phyloP scores from a whole-genome alignment of 2,329 filamentous ascomycete species.

The Paradendryphiella salina region DNA sequence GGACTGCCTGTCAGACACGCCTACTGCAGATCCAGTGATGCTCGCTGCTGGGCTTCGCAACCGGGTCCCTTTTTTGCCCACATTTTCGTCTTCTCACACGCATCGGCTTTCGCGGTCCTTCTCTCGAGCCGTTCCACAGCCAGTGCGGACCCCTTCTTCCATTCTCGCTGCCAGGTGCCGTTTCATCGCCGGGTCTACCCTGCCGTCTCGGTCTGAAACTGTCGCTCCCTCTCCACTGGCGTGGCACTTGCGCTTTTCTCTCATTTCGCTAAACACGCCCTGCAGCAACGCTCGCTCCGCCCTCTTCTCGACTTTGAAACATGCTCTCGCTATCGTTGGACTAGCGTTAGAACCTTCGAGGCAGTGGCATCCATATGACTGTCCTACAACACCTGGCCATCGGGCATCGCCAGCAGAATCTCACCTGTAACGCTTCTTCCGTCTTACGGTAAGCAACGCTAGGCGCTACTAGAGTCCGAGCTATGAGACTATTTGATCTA shows the following conservation, averaged over 20 bases:
- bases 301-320: constrained; percentile 25
- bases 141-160: constrained; percentile 8
- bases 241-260: constrained; percentile 23
- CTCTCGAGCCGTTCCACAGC: not conserved
- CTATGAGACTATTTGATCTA: not conserved
- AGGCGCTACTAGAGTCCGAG: constrained; percentile 1
- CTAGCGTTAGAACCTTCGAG: constrained; percentile 26
- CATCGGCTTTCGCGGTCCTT: constrained; percentile 4
- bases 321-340: constrained; percentile 26
- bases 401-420: not conserved
- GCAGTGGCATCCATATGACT: constrained; percentile 7
- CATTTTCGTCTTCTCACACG: not conserved
- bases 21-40: constrained; percentile 5
- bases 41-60: not conserved
- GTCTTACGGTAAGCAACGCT: constrained; percentile 4
- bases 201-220: constrained; percentile 33
- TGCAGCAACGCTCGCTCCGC: constrained; percentile 32
- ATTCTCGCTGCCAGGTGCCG: constrained; percentile 14
- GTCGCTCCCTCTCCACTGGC: constrained; percentile 30
- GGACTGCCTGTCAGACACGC: constrained; percentile 11
- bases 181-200: constrained; percentile 32
- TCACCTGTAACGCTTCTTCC: constrained; percentile 3
- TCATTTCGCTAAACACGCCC: constrained; percentile 36
- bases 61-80: constrained; percentile 10
- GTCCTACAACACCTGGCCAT: not conserved